Base-by-base conservation (phyloP, 2,329 filamentous ascomycete genomes). In the Botrytis fabae region DNA sequence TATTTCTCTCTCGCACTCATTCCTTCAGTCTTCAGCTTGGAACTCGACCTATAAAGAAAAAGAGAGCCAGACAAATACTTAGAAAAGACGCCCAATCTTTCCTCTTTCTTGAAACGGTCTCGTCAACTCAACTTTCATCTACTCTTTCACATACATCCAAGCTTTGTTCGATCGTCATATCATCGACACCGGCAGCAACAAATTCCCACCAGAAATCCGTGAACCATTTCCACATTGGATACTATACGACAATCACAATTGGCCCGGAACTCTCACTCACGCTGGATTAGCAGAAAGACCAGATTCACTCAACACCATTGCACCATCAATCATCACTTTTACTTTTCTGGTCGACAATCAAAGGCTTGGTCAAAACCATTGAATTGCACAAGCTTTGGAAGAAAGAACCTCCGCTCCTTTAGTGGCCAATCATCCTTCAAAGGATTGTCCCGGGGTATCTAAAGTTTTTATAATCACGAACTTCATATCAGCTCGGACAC, bases 371-470 rank as follows among this genome's bases (percentile, higher is more conserved):
- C 38, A 60, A 54, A 54, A 66, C 28, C 20, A 16, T 54, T 40
- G 38, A 62, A 48, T 66, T 44, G 46, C 44, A 68, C 48, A 44
- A 38, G 25, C 12, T 57, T 66, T 20, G 64, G 51, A 68, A 68
- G 64, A 40, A 40, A 28, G n/a, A 61, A 48, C 59, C 20, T 35
- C 28, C 18, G 44, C 35, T 60, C 61, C 38, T 59, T 66, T 40
- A 57, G 46, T 71, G 61, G 48, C 70, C 59, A 71, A 71, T 57
- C 60, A 71, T 57, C 62, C 70, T 62, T 73, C 38, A 44, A 73
- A 73, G 64, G 71, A 35, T 69, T 9, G 22, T 51, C n/a, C 28
- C 35, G 22, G 46, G 28, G 22, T 62, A 40, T 42, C 44, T 4
- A 57, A 35, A 42, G 20, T 46, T 32, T 60, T 60, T 28, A 60